These are phyloP conservation scores for Rutstroemia sp. DNA, from an alignment of 2,329 filamentous ascomycete species.

Conservation along the genomic window DNA sequence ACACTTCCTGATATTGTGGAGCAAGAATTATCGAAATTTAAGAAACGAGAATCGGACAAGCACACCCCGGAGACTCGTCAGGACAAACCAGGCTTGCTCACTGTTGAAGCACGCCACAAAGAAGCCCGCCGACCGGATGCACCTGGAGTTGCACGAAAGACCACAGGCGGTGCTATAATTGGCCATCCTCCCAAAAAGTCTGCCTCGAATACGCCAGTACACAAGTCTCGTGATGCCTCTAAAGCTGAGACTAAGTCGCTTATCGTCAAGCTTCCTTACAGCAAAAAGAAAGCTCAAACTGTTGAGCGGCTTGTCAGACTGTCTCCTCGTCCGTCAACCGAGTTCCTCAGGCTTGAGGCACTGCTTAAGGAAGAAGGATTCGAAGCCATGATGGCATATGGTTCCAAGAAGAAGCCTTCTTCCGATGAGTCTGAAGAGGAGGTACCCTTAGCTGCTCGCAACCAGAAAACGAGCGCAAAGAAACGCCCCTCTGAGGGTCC, in stretches of 20 bases:
- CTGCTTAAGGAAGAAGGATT: slow-evolving; percentile 12
- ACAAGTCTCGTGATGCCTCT: slow-evolving; percentile 11
- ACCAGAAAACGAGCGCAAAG: slow-evolving; percentile 10
- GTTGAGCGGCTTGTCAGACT: slow-evolving; percentile 24
- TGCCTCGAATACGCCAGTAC: slow-evolving; percentile 14
- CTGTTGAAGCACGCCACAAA: slow-evolving; percentile 27
- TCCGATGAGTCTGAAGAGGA: slow-evolving; percentile 18
- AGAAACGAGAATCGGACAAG: slow-evolving; percentile 13
- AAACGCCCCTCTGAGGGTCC: slow-evolving; percentile 23
- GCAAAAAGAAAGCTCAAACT: slow-evolving; percentile 20
- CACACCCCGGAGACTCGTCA: slow-evolving; percentile 9
- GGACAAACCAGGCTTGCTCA: slow-evolving; percentile 15
- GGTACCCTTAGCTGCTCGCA: slow-evolving; percentile 2
- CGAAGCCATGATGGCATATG: slow-evolving; percentile 7
- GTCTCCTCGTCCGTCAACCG: slow-evolving; percentile 15
- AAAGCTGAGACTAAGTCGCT: slow-evolving; percentile 11
- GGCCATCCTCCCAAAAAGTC: slow-evolving; percentile 26
- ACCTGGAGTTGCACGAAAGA: slow-evolving; percentile 29
- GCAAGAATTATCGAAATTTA: slow-evolving; percentile 19
- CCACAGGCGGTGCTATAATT: slow-evolving; percentile 21
- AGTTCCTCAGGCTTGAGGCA: slow-evolving; percentile 10
- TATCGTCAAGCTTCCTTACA: slow-evolving; percentile 28
- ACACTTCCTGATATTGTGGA: slow-evolving; percentile 27
- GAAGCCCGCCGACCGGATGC: slow-evolving; percentile 26
- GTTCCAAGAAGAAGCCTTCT: neutral